Evolutionary conservation across 176 grass and related monocot species (phyloP), one percentile per base, ranked within the genome.

Genomic region (Saccharum officinarum): DNA sequence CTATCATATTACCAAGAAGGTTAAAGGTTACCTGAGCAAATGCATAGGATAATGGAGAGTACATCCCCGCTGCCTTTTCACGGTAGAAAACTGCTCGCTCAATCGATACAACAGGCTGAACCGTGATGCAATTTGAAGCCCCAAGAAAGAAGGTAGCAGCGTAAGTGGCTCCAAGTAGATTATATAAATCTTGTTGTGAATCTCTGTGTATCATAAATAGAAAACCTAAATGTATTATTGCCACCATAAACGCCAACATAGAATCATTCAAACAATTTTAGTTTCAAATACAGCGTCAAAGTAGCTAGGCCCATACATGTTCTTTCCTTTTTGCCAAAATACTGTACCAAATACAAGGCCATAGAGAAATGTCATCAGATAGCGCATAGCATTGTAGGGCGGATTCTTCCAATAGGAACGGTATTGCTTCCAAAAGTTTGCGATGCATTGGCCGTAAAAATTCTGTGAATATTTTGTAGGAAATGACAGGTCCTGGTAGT

Each of bases 381-480:
- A 93, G 50, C 95, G 91, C 85, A 90, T 84, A 44, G 85, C 87
- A 64, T 98, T 98, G 75, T 98, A 94, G 40, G 86, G 69, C 50
- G 95, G 95, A 86, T 95, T 97, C 86, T 93, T 97, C 95, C 95
- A 97, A 46, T 94, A 97, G 31, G 92, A 94, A 68, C 31, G 80
- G 42, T 89, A 89, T 66, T 95, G 92, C 84, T 97, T 95, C 95
- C 95, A 95, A 59, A 92, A 91, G 36, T 91, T 93, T 68, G 92
- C 92, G 30, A 80, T 28, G 42, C 42, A 98, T 86, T 98, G 95
- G 41, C 54, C 86, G 4, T 41, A 70, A 16, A 95, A 95, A 45
- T 61, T 93, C 77, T 95, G 92, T 5, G 95, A 80, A 65, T 93
- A 98, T 82, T 98, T 88, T 1, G 92, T 92, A 49, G 92, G 91